Evolutionary conservation across 139 green algal species (phyloP).

Genomic region (Coelastrella sp.): DNA sequence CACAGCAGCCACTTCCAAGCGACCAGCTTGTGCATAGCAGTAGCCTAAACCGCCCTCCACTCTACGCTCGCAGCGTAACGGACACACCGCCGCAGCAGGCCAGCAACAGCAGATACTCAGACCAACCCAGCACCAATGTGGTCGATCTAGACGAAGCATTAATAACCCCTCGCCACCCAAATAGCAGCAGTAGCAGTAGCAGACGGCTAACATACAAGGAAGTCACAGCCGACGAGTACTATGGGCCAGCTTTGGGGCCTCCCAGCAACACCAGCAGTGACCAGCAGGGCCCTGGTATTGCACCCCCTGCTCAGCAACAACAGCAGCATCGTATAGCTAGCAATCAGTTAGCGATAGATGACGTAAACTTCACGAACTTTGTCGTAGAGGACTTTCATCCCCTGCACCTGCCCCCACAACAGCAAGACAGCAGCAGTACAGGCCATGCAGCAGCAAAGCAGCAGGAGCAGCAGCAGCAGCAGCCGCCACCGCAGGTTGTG

Average conservation of each 20-base stretch:
- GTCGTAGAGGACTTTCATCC: neutral
- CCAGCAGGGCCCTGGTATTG: neutral
- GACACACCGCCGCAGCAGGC: no score
- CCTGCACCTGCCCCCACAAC: neutral
- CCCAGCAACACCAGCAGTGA: constrained; percentile 19
- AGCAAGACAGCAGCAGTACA: neutral
- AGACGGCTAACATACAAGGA: constrained; percentile 2
- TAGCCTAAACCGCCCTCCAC: no score
- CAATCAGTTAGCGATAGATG: constrained; percentile 38
- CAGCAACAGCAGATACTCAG: no score
- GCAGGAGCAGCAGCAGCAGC: constrained; percentile 14
- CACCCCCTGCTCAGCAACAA: neutral
- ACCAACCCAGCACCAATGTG: neutral
- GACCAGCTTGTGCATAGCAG: no score
- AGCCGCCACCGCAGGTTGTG: neutral
- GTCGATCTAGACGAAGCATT: neutral
- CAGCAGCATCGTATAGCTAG: constrained; percentile 3
- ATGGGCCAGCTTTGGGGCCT: neutral
- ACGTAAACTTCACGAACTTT: constrained; percentile 4
- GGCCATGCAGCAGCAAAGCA: constrained; percentile 15
- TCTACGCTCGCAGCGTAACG: no score
- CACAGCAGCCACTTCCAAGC: no score
- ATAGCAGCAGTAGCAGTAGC: neutral
- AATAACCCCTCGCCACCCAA: neutral
- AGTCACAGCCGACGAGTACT: neutral